phyloP scores from a whole-genome alignment of 2,329 filamentous ascomycete species.

The Ampelomyces quisqualis region DNA sequence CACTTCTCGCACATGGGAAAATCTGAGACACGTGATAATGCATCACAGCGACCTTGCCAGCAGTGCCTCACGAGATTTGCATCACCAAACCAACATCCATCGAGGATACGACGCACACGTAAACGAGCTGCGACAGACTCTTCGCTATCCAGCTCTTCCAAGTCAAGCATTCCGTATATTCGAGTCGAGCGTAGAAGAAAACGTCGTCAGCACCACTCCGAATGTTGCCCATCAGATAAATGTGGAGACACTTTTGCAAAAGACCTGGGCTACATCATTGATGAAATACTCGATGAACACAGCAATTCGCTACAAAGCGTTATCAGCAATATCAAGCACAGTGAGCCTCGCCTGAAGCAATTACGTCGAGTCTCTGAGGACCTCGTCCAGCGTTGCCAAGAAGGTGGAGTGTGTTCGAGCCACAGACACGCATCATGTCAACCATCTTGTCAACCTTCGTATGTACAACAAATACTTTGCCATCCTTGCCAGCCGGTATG shows the following conservation, averaged over 20 bases:
- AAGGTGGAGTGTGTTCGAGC: constrained; percentile 3
- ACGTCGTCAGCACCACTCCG: constrained; percentile 16
- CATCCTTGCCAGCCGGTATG: too few species aligned
- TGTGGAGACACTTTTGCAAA: constrained; percentile 32
- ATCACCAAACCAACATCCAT: constrained; percentile 1
- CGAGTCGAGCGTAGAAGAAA: constrained; percentile 1
- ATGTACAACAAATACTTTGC: too few species aligned
- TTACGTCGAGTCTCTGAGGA: constrained; percentile 22
- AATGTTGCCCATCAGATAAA: constrained; percentile 19
- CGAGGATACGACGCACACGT: constrained; percentile 7
- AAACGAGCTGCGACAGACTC: constrained; percentile 16
- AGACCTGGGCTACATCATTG: constrained; percentile 44
- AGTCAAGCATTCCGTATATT: constrained; percentile 4
- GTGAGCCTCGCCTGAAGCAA: constrained; percentile 19
- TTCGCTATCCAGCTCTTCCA: constrained; percentile 12
- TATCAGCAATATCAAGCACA: constrained; percentile 42
- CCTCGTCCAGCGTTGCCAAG: constrained; percentile 17
- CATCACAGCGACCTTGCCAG: constrained; percentile 17
- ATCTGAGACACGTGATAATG: constrained; percentile 18
- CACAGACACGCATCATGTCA: constrained; percentile 6
- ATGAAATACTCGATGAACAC: constrained; percentile 47
- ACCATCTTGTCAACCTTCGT: constrained; percentile 1
- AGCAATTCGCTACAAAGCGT: constrained; percentile 42
- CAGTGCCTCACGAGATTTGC: constrained; percentile 22
- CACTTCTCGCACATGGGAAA: constrained; percentile 25